These are phyloP conservation scores for Sugiyamaella novakii DNA, from an alignment of 1,139 yeast genomes.

Conservation along the genomic window DNA sequence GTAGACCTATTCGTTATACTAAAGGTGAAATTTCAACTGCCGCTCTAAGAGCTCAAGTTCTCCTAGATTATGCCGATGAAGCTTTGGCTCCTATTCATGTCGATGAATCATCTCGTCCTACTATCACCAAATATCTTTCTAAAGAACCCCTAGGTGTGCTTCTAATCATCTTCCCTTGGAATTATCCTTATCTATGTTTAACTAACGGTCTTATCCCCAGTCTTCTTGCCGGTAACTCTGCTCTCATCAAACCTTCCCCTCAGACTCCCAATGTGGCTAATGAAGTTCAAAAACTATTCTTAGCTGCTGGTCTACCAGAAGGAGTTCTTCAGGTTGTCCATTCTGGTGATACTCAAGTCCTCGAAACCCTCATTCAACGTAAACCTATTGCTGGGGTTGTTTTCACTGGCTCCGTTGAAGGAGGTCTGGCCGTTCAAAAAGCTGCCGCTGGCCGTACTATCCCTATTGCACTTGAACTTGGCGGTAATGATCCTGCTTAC, in stretches of 20 bases:
- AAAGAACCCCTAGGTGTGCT: conserved; percentile 76
- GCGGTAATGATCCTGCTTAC: conserved; percentile 81
- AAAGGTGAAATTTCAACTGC: conserved; percentile 42
- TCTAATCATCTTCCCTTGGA: conserved; percentile 87
- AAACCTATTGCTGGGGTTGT: conserved; percentile 69
- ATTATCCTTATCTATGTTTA: conserved; percentile 78
- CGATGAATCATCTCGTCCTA: conserved; percentile 34
- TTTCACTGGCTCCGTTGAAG: conserved; percentile 84
- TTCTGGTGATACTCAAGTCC: conserved; percentile 61
- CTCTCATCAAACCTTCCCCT: conserved; percentile 80
- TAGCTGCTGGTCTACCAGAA: conserved; percentile 76
- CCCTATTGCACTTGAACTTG: conserved; percentile 86
- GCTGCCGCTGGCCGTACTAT: conserved; percentile 71
- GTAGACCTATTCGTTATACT: conserved; percentile 43
- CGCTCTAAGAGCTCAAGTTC: conserved; percentile 37
- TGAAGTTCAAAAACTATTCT: conserved; percentile 59
- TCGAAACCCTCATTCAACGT: conserved; percentile 62
- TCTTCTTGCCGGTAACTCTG: conserved; percentile 78
- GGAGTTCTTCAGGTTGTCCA: conserved; percentile 74
- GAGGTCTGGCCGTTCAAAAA: conserved; percentile 75
- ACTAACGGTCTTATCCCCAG: conserved; percentile 86
- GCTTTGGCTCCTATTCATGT: conserved; percentile 41
- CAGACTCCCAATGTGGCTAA: conserved; percentile 80
- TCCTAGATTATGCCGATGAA: conserved; percentile 40
- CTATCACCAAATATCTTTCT: conserved; percentile 50